A percentile compares a stretch with the other conserved stretches of the same genome.
Conservation (phyloP, 2,329 filamentous ascomycete species). For the Golovinomyces cichoracearum region DNA sequence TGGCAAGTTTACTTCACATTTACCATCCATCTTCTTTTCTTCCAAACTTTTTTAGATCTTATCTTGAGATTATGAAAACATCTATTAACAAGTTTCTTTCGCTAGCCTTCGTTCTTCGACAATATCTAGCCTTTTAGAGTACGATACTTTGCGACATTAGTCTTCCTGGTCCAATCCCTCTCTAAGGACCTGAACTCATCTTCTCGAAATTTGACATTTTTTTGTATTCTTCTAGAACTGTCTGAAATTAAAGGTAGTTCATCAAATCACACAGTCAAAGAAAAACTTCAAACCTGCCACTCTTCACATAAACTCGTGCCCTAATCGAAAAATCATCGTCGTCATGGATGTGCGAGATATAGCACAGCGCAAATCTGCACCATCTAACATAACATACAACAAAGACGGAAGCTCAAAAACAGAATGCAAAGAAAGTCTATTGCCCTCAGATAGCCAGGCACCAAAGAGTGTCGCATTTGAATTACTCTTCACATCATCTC, state of each 20-base stretch:
- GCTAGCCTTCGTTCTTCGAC: conserved; percentile 6
- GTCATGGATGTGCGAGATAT: conserved; percentile 9
- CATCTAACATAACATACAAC: conserved; percentile 9
- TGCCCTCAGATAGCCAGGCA: conserved; percentile 15
- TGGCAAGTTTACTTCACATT: background rate
- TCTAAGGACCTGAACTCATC: too few species aligned
- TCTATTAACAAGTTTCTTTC: conserved; percentile 7
- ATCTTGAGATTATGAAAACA: conserved; percentile 4
- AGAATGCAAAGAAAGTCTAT: conserved; percentile 11
- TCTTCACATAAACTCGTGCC: conserved; percentile 9
- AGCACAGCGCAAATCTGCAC: conserved; percentile 12
- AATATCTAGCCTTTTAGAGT: conserved; percentile 8
- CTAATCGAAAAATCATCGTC: conserved; percentile 12
- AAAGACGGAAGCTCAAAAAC: conserved; percentile 9
- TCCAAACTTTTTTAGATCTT: conserved; percentile 9
- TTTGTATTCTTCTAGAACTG: too few species aligned
- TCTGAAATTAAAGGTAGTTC: conserved; percentile 7
- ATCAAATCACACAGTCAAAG: background rate
- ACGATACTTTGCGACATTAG: conserved; percentile 12
- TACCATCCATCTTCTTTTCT: conserved; percentile 8
- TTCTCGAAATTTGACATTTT: too few species aligned
- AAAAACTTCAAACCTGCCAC: background rate
- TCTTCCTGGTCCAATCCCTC: conserved; percentile 4
- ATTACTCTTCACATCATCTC: conserved; percentile 40
- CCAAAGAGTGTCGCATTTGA: conserved; percentile 61